Evolutionary conservation across 805 yeast species (phyloP).

Genomic region (Wickerhamomyces pijperi): DNA sequence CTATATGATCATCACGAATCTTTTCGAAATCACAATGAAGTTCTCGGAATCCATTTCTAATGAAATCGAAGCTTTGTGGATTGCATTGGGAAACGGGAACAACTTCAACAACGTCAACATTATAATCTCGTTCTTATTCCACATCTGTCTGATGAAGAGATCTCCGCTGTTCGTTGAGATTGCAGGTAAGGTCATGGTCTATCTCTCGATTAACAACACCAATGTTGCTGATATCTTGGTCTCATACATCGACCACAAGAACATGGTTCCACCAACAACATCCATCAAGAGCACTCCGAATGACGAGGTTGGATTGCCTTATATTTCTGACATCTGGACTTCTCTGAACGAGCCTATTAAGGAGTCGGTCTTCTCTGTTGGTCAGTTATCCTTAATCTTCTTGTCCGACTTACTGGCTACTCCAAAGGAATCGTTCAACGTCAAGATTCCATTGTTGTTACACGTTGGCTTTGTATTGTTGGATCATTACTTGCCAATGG

Average conservation of each 20-base stretch:
- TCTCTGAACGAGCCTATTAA: slow-evolving; percentile 43
- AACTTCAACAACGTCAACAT: slow-evolving; percentile 57
- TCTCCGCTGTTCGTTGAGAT: slow-evolving; percentile 67
- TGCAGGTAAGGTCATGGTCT: slow-evolving; percentile 73
- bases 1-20: slow-evolving; percentile 66
- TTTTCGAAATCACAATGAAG: slow-evolving; percentile 76
- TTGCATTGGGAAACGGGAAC: slow-evolving; percentile 75
- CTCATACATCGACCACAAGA: slow-evolving; percentile 65
- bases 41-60: slow-evolving; percentile 66
- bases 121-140: slow-evolving; percentile 59
- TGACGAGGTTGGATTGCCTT: slow-evolving; percentile 42
- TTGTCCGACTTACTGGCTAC: slow-evolving; percentile 69
- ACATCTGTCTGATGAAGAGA: slow-evolving; percentile 56
- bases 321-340: slow-evolving; percentile 60
- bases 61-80: slow-evolving; percentile 94
- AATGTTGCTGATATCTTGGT: slow-evolving; percentile 52
- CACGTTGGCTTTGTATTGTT: slow-evolving; percentile 73
- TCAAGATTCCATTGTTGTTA: slow-evolving; percentile 57
- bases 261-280: slow-evolving; percentile 72
- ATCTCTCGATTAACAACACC: slow-evolving; percentile 49
- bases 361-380: slow-evolving; percentile 73
- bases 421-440: slow-evolving; percentile 50
- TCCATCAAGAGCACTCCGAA: slow-evolving; percentile 20
- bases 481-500: slow-evolving; percentile 78
- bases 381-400: slow-evolving; percentile 79